phyloP scores from a whole-genome alignment of 805 yeast species.

The Hanseniaspora singularis region DNA sequence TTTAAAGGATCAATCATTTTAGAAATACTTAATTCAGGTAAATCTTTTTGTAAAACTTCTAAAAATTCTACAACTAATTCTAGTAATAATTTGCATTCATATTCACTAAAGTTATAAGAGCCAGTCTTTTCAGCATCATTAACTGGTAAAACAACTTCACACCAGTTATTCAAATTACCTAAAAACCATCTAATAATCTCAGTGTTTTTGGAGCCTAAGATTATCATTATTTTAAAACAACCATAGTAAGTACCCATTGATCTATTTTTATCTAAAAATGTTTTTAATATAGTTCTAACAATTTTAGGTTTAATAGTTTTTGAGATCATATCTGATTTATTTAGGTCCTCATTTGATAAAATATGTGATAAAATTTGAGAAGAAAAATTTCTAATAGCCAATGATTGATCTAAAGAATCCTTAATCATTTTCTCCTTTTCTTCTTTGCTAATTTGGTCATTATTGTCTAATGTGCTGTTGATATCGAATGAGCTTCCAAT shows the following conservation, averaged over 20 bases:
- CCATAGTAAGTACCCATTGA: slow-evolving; percentile 90
- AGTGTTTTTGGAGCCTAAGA: slow-evolving; percentile 45
- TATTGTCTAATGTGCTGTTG: slow-evolving; percentile 22
- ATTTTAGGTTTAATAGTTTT: slow-evolving; percentile 86
- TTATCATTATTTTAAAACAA: slow-evolving; percentile 70
- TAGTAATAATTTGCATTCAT: slow-evolving; percentile 40
- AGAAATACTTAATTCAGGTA: slow-evolving; percentile 23
- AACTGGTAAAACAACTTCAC: slow-evolving; percentile 38
- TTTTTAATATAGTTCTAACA: slow-evolving; percentile 82
- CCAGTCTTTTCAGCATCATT: slow-evolving; percentile 5
- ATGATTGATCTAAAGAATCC: slow-evolving; percentile 27
- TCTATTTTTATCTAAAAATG: slow-evolving; percentile 71
- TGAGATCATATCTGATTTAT: slow-evolving; percentile 70
- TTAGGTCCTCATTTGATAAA: slow-evolving; percentile 29
- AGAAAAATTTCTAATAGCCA: slow-evolving; percentile 76
- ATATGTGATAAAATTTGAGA: slow-evolving; percentile 71
- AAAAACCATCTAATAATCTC: slow-evolving; percentile 79
- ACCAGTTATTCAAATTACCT: slow-evolving; percentile 80
- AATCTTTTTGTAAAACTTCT: slow-evolving; percentile 33
- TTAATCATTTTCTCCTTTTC: slow-evolving; percentile 20
- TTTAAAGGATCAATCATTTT: slow-evolving; percentile 32
- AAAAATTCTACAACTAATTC: slow-evolving; percentile 46
- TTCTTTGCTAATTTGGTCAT: slow-evolving; percentile 25
- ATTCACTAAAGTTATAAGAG: slow-evolving; percentile 27
- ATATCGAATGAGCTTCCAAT: slow-evolving; percentile 42